Evolutionary conservation across 345 rosid species (phyloP).

Genomic region (Citrus maxima): DNA sequence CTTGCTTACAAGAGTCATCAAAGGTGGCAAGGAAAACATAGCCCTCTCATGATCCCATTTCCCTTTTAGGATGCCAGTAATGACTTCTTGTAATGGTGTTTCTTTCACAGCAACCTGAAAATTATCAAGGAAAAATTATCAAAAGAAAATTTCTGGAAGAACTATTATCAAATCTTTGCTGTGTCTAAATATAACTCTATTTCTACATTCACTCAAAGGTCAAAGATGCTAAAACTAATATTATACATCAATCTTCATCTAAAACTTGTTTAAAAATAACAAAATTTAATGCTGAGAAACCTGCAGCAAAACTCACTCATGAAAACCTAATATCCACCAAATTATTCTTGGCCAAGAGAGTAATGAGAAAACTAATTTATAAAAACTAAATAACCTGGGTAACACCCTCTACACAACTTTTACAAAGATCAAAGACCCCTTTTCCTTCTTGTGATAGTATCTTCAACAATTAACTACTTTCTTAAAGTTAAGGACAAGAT

Average conservation of each 20-base stretch:
- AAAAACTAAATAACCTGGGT: not conserved
- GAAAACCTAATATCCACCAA: not conserved
- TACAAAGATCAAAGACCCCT: not conserved
- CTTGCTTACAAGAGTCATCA: slow-evolving; percentile 71
- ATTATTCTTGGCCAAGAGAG: not conserved
- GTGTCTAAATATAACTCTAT: not conserved
- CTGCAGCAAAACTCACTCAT: not conserved
- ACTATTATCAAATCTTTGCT: not conserved
- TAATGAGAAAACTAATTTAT: slow-evolving; percentile 2
- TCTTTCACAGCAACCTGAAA: slow-evolving; percentile 52
- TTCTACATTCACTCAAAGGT: not conserved
- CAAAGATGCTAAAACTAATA: not conserved
- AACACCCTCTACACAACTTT: not conserved
- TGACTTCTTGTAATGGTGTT: slow-evolving; percentile 56
- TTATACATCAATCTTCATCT: not conserved
- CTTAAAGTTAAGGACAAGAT: not conserved
- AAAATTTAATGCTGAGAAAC: not conserved
- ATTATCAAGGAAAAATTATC: not conserved
- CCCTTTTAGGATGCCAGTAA: slow-evolving; percentile 54
- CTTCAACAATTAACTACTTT: not conserved
- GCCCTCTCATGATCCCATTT: slow-evolving; percentile 93
- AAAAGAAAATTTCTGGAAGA: not conserved
- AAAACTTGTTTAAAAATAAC: not conserved
- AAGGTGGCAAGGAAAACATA: slow-evolving; percentile 84
- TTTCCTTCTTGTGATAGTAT: not conserved